Evolutionary conservation across 257 asterid species (phyloP), one percentile per base, ranked within the genome.

Genomic region (Oldenlandia corymbosa): DNA sequence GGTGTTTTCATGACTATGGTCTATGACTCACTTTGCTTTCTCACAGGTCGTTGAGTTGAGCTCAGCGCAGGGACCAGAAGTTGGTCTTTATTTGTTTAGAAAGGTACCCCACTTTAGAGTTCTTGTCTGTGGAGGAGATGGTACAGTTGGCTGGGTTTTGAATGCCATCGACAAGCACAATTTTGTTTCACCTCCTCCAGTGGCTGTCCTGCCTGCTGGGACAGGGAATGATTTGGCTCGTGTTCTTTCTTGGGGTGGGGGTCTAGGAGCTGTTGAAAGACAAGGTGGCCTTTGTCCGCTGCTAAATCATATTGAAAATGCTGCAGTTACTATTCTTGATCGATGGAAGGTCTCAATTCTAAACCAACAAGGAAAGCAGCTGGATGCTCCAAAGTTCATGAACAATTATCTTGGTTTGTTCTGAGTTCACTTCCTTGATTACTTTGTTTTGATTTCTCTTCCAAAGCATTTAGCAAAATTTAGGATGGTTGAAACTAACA

Each of bases 211-310:
- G 73, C 99, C 99, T 39, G 96, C 99, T 2, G 99, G 99, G 75
- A 93, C 97, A 2, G 99, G 99, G 64, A 93, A 93, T 81, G 99
- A 93, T 79, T 79, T 93, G 84, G 95, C 99, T 68, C 85, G 99
- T 62, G 99, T 90, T 77, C 91, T 93, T 64, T 84, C 88, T 42
- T 93, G 97, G 99, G 99, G 99, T 23, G 94, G 78, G 68, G 99
- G 99, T 71, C 81, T 93, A 68, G 97, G 99, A 23, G 88, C 96
- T 11, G 96, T 93, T 69, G 92, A 93, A 82, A 93, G 99, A 82
- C 97, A 87, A 78, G 99, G 99, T 46, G 99, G 99, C 66, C 86
- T 93, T 36, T 90, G 79, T 80, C 85, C 96, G 27, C 80, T 93
- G 68, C 66, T 93, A 77, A 83, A 87, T 68, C 84, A 93, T 76